A percentile compares a stretch with the other conserved stretches of the same genome.
phyloP scores from a whole-genome alignment of 257 asterid species.

The Thymus quinquecostatus region DNA sequence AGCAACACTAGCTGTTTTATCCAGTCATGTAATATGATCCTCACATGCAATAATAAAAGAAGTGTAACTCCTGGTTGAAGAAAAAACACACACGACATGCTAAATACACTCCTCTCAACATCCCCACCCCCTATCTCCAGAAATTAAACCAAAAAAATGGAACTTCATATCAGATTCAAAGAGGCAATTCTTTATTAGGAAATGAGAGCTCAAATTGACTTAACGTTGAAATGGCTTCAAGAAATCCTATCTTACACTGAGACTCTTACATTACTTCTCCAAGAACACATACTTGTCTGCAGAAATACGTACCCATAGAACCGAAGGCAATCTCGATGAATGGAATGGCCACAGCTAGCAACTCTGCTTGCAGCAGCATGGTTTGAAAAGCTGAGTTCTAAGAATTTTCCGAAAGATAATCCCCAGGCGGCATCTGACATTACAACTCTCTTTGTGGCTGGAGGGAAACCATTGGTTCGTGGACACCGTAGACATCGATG shows the following conservation, averaged over 20 bases:
- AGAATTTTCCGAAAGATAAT: constrained; percentile 73
- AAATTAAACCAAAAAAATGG: not conserved
- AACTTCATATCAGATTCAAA: not conserved
- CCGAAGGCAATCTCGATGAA: constrained; percentile 85
- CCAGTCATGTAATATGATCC: constrained; percentile 7
- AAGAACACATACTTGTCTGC: constrained; percentile 3
- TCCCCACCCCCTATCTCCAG: not conserved
- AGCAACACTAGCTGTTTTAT: constrained; percentile 21
- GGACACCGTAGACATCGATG: constrained; percentile 84
- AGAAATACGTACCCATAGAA: constrained; percentile 65
- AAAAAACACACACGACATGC: constrained; percentile 16
- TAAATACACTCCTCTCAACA: not conserved
- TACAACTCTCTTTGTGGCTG: constrained; percentile 64
- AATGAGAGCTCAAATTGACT: constrained; percentile 26
- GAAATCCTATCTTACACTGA: constrained; percentile 8
- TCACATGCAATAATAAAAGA: not conserved
- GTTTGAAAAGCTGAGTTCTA: constrained; percentile 84
- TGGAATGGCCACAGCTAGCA: constrained; percentile 85
- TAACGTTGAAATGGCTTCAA: constrained; percentile 3
- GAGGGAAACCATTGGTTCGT: constrained; percentile 66
- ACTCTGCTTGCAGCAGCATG: constrained; percentile 89
- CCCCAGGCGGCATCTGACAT: constrained; percentile 90
- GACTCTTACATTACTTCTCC: constrained; percentile 2
- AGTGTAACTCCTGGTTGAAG: constrained; percentile 14
- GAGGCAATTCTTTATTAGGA: constrained; percentile 22